Base-by-base conservation (phyloP, 257 asterid species). In the Scutellaria barbata region DNA sequence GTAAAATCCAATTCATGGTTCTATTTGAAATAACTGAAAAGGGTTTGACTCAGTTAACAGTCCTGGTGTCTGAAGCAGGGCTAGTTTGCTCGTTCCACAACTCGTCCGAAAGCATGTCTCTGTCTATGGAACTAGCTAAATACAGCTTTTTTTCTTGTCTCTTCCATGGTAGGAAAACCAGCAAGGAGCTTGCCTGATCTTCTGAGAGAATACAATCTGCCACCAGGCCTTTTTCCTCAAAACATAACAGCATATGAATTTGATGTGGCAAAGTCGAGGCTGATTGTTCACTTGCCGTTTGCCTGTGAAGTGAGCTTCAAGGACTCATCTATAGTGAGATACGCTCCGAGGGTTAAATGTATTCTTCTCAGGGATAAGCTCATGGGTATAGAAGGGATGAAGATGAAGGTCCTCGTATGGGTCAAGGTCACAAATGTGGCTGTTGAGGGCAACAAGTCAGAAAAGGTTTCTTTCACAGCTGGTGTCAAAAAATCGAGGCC, bases 401-500 rank as follows among this genome's bases (percentile, higher is more conserved):
- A 89, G 77, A 89, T 84, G 7, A 89, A 89, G 79, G 85, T 89
- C 68, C 61, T 88, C 18, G 89, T 89, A 20, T 92, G 98, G 98
- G 91, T 82, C 60, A 92, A 89, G 79, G 87, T 92, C 65, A 86
- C 96, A 7, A 83, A 74, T 46, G 79, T 86, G 39, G 76, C 84
- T 2, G 79, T 87, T 5, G 96, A 92, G 71, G 92, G 95, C 48
- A 74, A 71, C 76, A 89, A 68, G 79, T 82, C 88, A 5, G 95
- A 87, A 55, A 90, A 91, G 75, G 71, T 92, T 41, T 75, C 85
- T 67, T 88, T 92, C 77, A 86, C 88, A 0, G 98, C 90, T 1
- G 98, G 96, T n/a, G 89, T 89, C 3, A 88, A 84, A 79, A 92
- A 92, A 63, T 77, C 90, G 53, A 86, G 92, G 87, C 81, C 88